Percentiles rank a stretch among this genome's conserved stretches.
Evolutionary conservation across 768 basidiomycete species (phyloP).

Genomic region (Kondoa malvinella): DNA sequence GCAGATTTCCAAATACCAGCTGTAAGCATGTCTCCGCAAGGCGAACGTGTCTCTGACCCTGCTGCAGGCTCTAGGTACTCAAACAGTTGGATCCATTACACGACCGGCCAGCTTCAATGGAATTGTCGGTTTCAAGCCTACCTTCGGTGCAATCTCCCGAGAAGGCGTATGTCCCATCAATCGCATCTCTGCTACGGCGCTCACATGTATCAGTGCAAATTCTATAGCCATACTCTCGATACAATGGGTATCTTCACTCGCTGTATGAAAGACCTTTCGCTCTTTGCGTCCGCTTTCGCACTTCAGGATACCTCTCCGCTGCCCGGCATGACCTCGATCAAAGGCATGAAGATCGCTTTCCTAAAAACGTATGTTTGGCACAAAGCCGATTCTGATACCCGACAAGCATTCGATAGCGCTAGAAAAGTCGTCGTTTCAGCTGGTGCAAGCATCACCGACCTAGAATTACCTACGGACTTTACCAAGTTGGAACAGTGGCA

Average conservation of each 20-base stretch:
- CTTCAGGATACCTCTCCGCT: conserved; percentile 24
- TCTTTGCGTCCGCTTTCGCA: conserved; percentile 25
- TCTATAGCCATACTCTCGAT: neutral
- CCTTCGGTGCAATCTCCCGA: conserved; percentile 28
- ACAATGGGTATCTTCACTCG: conserved; percentile 30
- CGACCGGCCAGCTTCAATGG: conserved; percentile 30
- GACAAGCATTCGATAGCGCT: conserved; percentile 22
- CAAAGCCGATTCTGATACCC: conserved; percentile 17
- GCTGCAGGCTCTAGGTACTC: conserved; percentile 18
- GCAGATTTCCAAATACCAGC: conserved; percentile 29
- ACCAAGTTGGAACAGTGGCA: conserved; percentile 8
- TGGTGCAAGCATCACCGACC: conserved; percentile 27
- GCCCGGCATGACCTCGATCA: conserved; percentile 17
- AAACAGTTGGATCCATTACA: conserved; percentile 27
- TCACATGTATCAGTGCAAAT: neutral
- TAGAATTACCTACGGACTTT: conserved; percentile 28
- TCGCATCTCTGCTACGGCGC: conserved; percentile 16
- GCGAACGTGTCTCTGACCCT: neutral
- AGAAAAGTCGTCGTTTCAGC: conserved; percentile 23
- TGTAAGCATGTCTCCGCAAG: neutral
- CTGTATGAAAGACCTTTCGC: conserved; percentile 27
- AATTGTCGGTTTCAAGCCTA: conserved; percentile 30
- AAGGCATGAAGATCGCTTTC: conserved; percentile 25
- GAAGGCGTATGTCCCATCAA: conserved; percentile 22
- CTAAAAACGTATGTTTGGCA: conserved; percentile 24